A percentile compares a stretch with the other conserved stretches of the same genome.
phyloP scores from a whole-genome alignment of 2,329 filamentous ascomycete species.

The Cercospora sesami region DNA sequence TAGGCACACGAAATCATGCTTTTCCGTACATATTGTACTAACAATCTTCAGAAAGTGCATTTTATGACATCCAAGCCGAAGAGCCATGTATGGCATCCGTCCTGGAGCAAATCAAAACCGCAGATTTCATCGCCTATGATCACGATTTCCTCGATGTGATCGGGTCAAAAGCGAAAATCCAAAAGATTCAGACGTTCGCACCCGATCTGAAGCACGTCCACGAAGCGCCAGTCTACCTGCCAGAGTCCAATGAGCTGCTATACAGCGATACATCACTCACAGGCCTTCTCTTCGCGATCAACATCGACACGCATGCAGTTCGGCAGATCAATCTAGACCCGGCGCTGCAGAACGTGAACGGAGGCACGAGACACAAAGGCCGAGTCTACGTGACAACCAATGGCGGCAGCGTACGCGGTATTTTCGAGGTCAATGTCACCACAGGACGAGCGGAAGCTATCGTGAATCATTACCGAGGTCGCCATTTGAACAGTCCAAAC shows the following conservation, averaged over 20 bases:
- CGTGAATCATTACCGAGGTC: conserved; percentile 61
- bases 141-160: conserved; percentile 31
- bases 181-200: conserved; percentile 30
- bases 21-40: background rate
- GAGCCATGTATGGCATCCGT: conserved; percentile 20
- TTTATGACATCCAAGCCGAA: conserved; percentile 25
- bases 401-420: conserved; percentile 28
- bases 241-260: conserved; percentile 31
- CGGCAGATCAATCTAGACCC: conserved; percentile 27
- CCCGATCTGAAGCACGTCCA: conserved; percentile 27
- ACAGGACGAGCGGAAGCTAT: conserved; percentile 38
- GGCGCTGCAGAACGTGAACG: conserved; percentile 30
- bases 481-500: conserved; percentile 62
- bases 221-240: conserved; percentile 34
- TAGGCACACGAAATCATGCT: conserved; percentile 3
- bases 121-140: conserved; percentile 34
- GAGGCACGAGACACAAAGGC: conserved; percentile 29
- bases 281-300: conserved; percentile 29
- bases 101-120: conserved; percentile 22
- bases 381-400: conserved; percentile 31
- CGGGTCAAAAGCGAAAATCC: conserved; percentile 30
- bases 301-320: conserved; percentile 27
- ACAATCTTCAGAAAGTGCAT: conserved; percentile 18
- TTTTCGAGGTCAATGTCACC: conserved; percentile 25
- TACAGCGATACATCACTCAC: conserved; percentile 32